Evolutionary conservation across 148 eudicot genomes (phyloP).

Genomic region (Fagopyrum esculentum): DNA sequence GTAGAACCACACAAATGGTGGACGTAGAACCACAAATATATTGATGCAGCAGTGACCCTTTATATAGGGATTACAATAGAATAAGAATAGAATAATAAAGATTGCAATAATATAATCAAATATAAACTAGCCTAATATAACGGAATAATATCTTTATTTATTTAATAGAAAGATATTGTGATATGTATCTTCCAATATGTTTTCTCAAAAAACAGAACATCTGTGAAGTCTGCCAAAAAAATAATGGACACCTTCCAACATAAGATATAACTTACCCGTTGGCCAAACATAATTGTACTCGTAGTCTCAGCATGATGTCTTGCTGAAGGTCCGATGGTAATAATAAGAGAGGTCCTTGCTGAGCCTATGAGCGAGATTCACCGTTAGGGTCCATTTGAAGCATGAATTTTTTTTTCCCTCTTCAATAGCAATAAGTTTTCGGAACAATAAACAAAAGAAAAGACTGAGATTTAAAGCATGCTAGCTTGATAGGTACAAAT

Average conservation of each 20-base stretch:
- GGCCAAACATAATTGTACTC: constrained; percentile 95
- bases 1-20: too few species aligned
- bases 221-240: not conserved
- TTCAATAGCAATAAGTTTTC: not conserved
- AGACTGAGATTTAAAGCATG: not conserved
- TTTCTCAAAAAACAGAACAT: too few species aligned
- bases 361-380: constrained; percentile 42
- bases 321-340: constrained; percentile 87
- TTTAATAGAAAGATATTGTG: too few species aligned
- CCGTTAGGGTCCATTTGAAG: constrained; percentile 4
- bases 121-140: too few species aligned
- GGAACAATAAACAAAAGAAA: not conserved
- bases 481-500: not conserved
- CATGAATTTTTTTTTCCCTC: not conserved
- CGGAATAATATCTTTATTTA: too few species aligned
- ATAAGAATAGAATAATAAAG: too few species aligned
- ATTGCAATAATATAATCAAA: too few species aligned
- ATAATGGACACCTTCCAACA: not conserved
- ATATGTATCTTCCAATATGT: too few species aligned
- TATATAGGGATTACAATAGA: too few species aligned
- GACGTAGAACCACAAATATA: too few species aligned
- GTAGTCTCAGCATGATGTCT: constrained; percentile 89
- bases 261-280: constrained; percentile 51
- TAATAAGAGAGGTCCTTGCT: constrained; percentile 88
- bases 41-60: too few species aligned